These are phyloP conservation scores for Colletotrichum australisinense DNA, from an alignment of 2,329 filamentous ascomycete genomes.

Conservation along the genomic window DNA sequence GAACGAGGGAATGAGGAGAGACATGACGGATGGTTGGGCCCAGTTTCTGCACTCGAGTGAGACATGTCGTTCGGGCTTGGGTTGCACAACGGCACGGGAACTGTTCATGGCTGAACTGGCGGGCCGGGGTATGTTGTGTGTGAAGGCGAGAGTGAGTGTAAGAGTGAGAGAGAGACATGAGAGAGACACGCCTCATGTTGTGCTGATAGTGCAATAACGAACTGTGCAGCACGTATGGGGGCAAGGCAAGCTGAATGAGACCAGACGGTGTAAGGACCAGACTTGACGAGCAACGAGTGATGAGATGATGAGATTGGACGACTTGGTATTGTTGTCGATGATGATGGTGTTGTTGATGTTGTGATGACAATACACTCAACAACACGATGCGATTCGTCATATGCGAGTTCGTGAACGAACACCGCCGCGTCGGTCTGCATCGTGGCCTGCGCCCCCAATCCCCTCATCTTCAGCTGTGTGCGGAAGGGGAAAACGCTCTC, in stretches of 20 bases:
- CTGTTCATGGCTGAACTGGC: constrained; percentile 6
- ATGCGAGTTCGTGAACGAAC: background rate
- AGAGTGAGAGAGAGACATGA: background rate
- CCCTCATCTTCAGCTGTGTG: background rate
- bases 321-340: background rate
- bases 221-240: background rate
- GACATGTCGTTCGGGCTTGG: constrained; percentile 20
- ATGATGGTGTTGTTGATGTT: background rate
- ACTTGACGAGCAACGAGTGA: background rate
- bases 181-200: background rate
- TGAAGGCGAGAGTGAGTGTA: background rate
- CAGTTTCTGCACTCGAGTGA: constrained; percentile 5
- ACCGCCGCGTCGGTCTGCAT: background rate
- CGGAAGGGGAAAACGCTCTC: background rate
- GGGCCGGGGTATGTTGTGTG: background rate
- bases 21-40: constrained; percentile 14
- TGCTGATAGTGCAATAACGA: background rate
- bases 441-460: background rate
- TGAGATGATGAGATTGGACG: background rate
- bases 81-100: constrained; percentile 16
- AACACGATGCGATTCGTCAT: background rate
- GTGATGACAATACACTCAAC: background rate
- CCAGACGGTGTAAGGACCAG: background rate
- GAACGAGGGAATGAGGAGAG: constrained; percentile 9
- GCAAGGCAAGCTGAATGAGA: background rate